phyloP scores from a whole-genome alignment of 768 basidiomycete genomes.

The Boletellus emodensis region DNA sequence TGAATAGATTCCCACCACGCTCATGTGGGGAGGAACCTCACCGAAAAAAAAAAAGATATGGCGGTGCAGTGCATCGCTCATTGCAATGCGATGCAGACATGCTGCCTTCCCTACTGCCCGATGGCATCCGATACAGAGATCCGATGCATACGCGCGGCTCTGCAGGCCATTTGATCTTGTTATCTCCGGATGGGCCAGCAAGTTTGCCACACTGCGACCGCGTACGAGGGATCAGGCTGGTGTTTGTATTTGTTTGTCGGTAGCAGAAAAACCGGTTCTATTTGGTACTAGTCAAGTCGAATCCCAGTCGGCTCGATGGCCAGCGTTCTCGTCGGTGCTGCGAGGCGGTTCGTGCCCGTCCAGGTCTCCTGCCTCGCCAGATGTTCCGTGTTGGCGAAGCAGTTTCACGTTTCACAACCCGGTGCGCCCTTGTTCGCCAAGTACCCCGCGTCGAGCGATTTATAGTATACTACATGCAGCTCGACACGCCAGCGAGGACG shows the following conservation, averaged over 20 bases:
- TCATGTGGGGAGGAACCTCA: no score
- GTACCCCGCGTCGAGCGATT: not conserved
- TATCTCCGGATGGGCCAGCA: no score
- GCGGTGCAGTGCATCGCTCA: no score
- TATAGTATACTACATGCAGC: conserved; percentile 4
- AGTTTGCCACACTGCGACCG: no score
- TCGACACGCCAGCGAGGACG: conserved; percentile 8
- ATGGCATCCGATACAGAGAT: not conserved
- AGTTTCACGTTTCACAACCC: conserved; percentile 19
- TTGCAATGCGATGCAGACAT: no score
- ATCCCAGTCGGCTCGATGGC: conserved; percentile 13
- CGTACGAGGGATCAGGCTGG: not conserved
- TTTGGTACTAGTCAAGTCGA: not conserved
- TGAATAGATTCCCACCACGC: no score
- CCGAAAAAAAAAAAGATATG: no score
- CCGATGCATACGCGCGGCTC: not conserved
- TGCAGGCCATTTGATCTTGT: not conserved
- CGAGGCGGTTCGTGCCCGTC: conserved; percentile 9
- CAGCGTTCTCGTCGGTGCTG: conserved; percentile 7
- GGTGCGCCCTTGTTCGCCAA: conserved; percentile 17
- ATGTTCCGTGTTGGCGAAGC: conserved; percentile 4
- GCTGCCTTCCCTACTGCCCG: no score
- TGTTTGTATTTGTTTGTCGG: conserved; percentile 13
- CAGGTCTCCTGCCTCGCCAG: not conserved
- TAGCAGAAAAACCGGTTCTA: not conserved